phyloP scores from a whole-genome alignment of 768 basidiomycete species.

The Heimioporus sp. region DNA sequence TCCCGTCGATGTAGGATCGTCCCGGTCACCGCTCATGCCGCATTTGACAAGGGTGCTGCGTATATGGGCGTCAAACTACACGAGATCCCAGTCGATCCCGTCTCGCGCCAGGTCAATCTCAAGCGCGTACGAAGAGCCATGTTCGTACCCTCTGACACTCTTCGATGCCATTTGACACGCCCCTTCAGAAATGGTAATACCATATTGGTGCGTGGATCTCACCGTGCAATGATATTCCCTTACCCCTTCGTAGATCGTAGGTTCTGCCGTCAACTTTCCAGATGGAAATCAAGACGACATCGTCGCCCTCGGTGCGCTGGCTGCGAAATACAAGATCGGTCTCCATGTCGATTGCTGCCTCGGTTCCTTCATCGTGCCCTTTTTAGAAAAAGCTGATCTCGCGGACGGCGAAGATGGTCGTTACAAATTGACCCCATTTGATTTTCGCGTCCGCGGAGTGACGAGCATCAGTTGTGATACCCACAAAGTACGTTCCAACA shows the following conservation, averaged over 20 bases:
- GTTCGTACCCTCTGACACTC: conserved; percentile 42
- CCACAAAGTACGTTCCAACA: conserved; percentile 63
- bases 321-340: conserved; percentile 71
- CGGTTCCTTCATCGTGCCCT: conserved; percentile 92
- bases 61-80: conserved; percentile 92
- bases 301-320: conserved; percentile 69
- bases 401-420: conserved; percentile 52
- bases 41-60: conserved; percentile 89
- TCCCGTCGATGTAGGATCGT: conserved; percentile 55
- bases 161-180: conserved; percentile 1
- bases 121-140: conserved; percentile 82
- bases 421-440: conserved; percentile 69
- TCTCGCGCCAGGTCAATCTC: conserved; percentile 77
- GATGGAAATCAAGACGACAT: conserved; percentile 90
- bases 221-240: not conserved
- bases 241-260: conserved; percentile 58
- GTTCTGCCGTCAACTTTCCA: conserved; percentile 83
- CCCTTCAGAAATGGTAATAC: conserved; percentile 75
- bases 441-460: conserved; percentile 89
- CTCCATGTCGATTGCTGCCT: conserved; percentile 95
- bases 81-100: conserved; percentile 73
- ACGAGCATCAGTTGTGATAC: conserved; percentile 96
- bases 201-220: conserved; percentile 58
- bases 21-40: conserved; percentile 84
- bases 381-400: conserved; percentile 78